These are phyloP conservation scores for Gaultheria prostrata DNA, from an alignment of 148 eudicot genomes.

Conservation along the genomic window DNA sequence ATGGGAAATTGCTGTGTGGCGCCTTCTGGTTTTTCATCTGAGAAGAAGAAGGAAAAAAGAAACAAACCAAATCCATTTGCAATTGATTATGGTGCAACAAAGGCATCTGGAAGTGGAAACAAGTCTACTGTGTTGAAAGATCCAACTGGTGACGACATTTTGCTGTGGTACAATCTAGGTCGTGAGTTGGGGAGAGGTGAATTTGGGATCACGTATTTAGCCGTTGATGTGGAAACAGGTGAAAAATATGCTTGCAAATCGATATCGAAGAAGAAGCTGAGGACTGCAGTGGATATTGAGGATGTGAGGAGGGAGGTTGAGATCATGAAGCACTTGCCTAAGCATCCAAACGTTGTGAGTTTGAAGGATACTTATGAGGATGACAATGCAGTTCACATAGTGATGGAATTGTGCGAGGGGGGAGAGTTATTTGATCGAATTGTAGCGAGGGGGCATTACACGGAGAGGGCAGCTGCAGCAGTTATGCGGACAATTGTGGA, in stretches of 20 bases:
- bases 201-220: constrained; percentile 50
- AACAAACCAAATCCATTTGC: constrained; percentile 45
- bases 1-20: constrained; percentile 20
- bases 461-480: constrained; percentile 51
- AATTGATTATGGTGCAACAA: constrained; percentile 28
- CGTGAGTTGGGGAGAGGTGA: constrained; percentile 58
- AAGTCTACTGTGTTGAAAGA: constrained; percentile 42
- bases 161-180: constrained; percentile 35
- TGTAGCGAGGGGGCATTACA: constrained; percentile 64
- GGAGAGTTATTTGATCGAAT: constrained; percentile 58
- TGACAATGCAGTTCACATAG: constrained; percentile 49
- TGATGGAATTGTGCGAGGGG: constrained; percentile 61
- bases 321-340: constrained; percentile 55
- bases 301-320: constrained; percentile 62
- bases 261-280: constrained; percentile 53
- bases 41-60: constrained; percentile 30
- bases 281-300: constrained; percentile 50
- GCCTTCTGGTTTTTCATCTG: constrained; percentile 10
- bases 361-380: constrained; percentile 55
- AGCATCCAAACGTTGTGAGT: constrained; percentile 46
- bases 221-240: constrained; percentile 39
- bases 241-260: constrained; percentile 53
- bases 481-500: constrained; percentile 53
- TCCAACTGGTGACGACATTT: constrained; percentile 45
- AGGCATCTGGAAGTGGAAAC: constrained; percentile 26